These are phyloP conservation scores for Ascocoryne sarcoides DNA, from an alignment of 2,329 filamentous ascomycete genomes.

Conservation along the genomic window DNA sequence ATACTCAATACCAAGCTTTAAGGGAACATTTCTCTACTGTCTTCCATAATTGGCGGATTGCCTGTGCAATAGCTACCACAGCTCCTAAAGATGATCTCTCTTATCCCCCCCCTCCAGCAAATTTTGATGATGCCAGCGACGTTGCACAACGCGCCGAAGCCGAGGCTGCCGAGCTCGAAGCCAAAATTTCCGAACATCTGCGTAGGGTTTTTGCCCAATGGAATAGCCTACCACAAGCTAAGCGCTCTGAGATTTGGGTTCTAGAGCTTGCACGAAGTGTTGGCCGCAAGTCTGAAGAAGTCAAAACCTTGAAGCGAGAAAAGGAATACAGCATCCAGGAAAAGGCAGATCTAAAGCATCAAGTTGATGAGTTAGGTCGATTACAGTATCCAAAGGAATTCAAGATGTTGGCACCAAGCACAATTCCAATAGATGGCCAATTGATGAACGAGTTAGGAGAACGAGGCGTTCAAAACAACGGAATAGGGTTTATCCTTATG, in stretches of 20 bases:
- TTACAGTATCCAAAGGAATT: conserved; percentile 53
- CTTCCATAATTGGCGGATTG: conserved; percentile 56
- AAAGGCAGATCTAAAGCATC: conserved; percentile 44
- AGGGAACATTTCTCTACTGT: conserved; percentile 57
- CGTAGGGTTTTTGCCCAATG: conserved; percentile 71
- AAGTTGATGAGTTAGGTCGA: conserved; percentile 50
- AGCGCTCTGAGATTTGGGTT: conserved; percentile 51
- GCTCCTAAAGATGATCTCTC: conserved; percentile 41
- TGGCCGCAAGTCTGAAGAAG: conserved; percentile 43
- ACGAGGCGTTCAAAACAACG: conserved; percentile 30
- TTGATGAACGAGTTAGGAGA: conserved; percentile 40
- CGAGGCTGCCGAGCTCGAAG: conserved; percentile 44
- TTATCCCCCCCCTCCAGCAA: conserved; percentile 33
- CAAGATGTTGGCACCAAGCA: conserved; percentile 42
- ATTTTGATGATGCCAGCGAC: conserved; percentile 30
- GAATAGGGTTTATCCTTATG: conserved; percentile 40
- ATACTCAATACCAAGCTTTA: conserved; percentile 66
- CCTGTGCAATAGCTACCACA: conserved; percentile 42
- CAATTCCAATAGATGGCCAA: conserved; percentile 42
- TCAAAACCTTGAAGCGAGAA: conserved; percentile 41
- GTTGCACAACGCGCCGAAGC: conserved; percentile 28
- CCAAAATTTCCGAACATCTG: conserved; percentile 64
- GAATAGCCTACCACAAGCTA: conserved; percentile 51
- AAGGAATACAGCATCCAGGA: conserved; percentile 41
- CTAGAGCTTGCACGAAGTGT: conserved; percentile 53